These are phyloP conservation scores for Rhodotorula glutinis DNA, from an alignment of 1,284 basidiomycete genomes.

Conservation along the genomic window DNA sequence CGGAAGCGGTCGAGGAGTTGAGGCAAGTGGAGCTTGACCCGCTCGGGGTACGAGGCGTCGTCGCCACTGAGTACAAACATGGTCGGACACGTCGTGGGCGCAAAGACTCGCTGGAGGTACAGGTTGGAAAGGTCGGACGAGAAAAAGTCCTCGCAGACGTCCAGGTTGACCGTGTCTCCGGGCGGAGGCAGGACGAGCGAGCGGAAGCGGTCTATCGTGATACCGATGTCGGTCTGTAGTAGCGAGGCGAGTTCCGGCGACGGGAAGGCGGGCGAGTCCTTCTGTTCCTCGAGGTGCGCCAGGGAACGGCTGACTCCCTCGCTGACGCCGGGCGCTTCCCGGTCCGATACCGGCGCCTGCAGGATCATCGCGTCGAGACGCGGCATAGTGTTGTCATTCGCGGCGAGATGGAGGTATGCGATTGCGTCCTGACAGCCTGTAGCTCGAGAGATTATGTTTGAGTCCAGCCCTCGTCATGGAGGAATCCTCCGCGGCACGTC, in stretches of 20 bases:
- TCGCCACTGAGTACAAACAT: background rate
- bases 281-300: background rate
- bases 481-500: no score
- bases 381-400: background rate
- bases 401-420: conserved; percentile 10
- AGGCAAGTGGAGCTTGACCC: conserved; percentile 1
- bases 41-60: conserved; percentile 1
- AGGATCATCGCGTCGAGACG: background rate
- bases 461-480: no score
- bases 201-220: background rate
- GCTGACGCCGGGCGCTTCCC: background rate
- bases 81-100: background rate
- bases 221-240: background rate
- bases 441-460: no score
- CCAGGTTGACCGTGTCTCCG: conserved; percentile 2
- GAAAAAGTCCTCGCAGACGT: conserved; percentile 10
- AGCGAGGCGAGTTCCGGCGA: background rate
- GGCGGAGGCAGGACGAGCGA: background rate
- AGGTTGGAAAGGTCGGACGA: conserved; percentile 5
- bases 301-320: background rate
- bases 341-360: conserved; percentile 15
- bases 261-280: background rate
- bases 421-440: conserved; percentile 22
- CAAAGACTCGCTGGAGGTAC: conserved; percentile 4
- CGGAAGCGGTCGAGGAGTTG: conserved; percentile 2